A percentile compares a stretch with the other conserved stretches of the same genome.
These are phyloP conservation scores for Melampsora abietis-canadensis DNA, from an alignment of 1,284 basidiomycete species.

Conservation along the genomic window DNA sequence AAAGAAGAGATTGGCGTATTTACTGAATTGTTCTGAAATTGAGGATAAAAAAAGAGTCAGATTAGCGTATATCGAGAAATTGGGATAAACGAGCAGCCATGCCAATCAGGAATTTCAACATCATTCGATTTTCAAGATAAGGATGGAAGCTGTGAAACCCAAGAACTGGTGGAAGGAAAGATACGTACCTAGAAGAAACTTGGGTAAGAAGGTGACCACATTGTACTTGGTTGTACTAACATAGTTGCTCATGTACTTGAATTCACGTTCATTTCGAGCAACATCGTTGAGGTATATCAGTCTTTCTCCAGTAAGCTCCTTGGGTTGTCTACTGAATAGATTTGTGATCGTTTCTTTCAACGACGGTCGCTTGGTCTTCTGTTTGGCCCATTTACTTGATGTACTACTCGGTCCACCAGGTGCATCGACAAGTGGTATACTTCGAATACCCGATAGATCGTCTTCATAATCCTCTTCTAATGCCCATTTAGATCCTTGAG, in stretches of 20 bases:
- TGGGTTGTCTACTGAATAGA: slow-evolving; percentile 24
- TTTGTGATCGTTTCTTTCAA: not conserved
- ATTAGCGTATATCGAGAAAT: not conserved
- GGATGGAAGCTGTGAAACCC: not conserved
- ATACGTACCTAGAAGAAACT: slow-evolving; percentile 79
- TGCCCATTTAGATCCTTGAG: slow-evolving; percentile 7
- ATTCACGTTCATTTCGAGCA: slow-evolving; percentile 32
- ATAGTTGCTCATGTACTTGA: slow-evolving; percentile 61
- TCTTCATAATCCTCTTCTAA: slow-evolving; percentile 23
- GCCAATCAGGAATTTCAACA: no score
- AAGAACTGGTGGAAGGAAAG: not conserved
- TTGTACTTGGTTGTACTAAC: slow-evolving; percentile 97
- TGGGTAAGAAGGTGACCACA: slow-evolving; percentile 78
- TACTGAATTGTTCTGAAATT: slow-evolving; percentile 82
- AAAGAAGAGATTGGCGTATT: slow-evolving; percentile 99
- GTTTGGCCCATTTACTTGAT: slow-evolving; percentile 3
- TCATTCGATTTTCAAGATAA: no score
- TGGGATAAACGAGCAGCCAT: no score
- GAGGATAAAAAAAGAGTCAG: not conserved
- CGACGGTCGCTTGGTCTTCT: not conserved
- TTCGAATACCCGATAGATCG: slow-evolving; percentile 22
- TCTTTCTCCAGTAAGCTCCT: slow-evolving; percentile 41
- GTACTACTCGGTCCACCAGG: slow-evolving; percentile 8
- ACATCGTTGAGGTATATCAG: slow-evolving; percentile 37
- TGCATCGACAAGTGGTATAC: slow-evolving; percentile 39